Base-by-base conservation (phyloP, 23 red algal genomes). In the Gracilaria domingensis region DNA sequence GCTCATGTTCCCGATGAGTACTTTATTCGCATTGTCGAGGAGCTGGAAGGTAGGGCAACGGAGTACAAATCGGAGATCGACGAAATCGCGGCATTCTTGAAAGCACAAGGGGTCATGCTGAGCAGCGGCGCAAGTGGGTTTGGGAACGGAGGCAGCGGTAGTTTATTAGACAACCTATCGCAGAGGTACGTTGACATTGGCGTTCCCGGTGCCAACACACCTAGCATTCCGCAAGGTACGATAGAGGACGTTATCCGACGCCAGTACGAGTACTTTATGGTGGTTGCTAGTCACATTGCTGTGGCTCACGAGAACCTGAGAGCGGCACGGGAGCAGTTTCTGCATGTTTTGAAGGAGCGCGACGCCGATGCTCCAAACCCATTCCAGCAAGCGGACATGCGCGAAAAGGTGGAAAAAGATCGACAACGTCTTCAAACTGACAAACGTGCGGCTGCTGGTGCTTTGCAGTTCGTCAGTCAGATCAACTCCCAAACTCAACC, bases 241-340 rank as follows among this genome's bases (percentile, higher is more conserved):
- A 85, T 95, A 51, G 93, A 95, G 66, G 83, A 95, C 39, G 61
- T 95, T 18, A 90, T 88, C 64, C 82, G 87, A 55, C 49, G 93
- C 21, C 82, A 88, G 45, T 91, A 95, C 80, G 93, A 95, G 23
- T 95, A 89, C 54, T 95, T 95, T 59, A 85, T 95, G 87, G 76
- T 91, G 33, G 93, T 95, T 49, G 93, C 93, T 34, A 90, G 78
- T 85, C 69, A 88, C 50, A 70, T 88, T 49, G 93, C 72, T 20
- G 54, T 28, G 33, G 83, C 83, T 28, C 73, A 95, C 38, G 93
- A 95, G 44, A 88, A 86, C 58, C 40, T 95, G 76, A 40, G 77
- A 8, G 33, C 59, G 14, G 30, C 33, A 25, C 73, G 78, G 59
- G 93, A 87, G 33, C 83, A 95, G 34, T 95, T 82, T 37, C 34